Conservation (phyloP, 495 filamentous ascomycete species). For the Evernia prunastri region DNA sequence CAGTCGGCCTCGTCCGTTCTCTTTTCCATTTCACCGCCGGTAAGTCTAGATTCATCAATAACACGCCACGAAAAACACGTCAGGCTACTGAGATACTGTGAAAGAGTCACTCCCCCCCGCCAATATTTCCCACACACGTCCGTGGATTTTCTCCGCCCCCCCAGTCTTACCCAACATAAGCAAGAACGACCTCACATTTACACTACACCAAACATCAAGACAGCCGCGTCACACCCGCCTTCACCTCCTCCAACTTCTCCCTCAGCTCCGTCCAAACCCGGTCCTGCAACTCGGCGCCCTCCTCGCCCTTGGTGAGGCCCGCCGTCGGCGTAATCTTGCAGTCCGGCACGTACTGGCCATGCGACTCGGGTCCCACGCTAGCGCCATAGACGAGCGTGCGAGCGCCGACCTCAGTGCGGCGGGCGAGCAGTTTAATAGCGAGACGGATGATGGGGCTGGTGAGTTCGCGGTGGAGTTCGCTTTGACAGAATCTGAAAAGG, state of each 20-base stretch:
- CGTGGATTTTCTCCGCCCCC: no score
- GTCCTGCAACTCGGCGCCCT: constrained; percentile 37
- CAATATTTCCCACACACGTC: no score
- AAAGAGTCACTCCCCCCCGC: no score
- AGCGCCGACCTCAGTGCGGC: constrained; percentile 43
- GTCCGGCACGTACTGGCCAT: constrained; percentile 44
- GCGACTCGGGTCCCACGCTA: constrained; percentile 35
- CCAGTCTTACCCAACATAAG: no score
- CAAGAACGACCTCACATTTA: no score
- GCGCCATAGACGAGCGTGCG: constrained; percentile 41
- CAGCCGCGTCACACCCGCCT: constrained; percentile 31
- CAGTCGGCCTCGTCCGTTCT: no score
- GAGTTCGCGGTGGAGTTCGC: neutral
- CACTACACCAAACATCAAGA: no score
- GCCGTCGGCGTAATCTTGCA: constrained; percentile 29
- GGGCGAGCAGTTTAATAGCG: constrained; percentile 33
- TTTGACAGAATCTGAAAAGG: neutral
- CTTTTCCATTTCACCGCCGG: no score
- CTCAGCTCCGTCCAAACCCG: constrained; percentile 46
- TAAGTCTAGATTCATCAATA: no score
- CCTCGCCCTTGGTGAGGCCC: constrained; percentile 33
- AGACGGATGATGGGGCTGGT: constrained; percentile 13
- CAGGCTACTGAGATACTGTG: no score
- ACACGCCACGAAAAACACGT: no score
- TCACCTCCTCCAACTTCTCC: constrained; percentile 39